Percentiles rank a stretch among this genome's conserved stretches.
Conservation (phyloP, 192 early-diverging fungal genomes). For the Funneliformis geosporum region DNA sequence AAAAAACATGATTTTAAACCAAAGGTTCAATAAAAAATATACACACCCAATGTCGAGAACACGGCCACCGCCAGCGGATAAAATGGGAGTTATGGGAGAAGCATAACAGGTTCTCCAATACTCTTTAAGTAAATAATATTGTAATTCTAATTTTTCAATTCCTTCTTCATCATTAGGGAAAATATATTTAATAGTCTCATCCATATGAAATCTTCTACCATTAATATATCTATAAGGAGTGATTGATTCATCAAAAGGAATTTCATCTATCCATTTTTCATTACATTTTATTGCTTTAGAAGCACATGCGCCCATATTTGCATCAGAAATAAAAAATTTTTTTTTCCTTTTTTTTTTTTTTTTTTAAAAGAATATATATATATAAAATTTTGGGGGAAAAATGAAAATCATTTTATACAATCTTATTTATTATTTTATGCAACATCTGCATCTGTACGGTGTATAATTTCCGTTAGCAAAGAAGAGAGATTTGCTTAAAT, state of each 20-base stretch:
- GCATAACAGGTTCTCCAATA: conserved; percentile 3
- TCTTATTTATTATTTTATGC: too few relatives aligned
- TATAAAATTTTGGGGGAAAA: too few relatives aligned
- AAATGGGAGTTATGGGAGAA: background rate
- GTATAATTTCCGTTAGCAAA: too few relatives aligned
- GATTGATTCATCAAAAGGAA: background rate
- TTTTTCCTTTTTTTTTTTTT: background rate
- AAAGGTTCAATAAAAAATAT: background rate
- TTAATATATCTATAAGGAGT: background rate
- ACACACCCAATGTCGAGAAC: background rate
- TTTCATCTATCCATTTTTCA: background rate
- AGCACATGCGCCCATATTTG: background rate
- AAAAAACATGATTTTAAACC: too few relatives aligned
- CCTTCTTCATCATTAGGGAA: conserved; percentile 8
- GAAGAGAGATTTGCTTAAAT: too few relatives aligned
- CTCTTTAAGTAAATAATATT: background rate
- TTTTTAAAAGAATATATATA: background rate
- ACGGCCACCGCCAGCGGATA: background rate
- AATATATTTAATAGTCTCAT: background rate
- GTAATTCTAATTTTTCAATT: background rate
- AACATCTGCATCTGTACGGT: too few relatives aligned
- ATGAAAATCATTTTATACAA: too few relatives aligned
- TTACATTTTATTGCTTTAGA: background rate
- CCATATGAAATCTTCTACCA: background rate
- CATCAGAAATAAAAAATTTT: background rate